Conservation (phyloP, 2,329 filamentous ascomycete genomes). For the Cercospora sp. region DNA sequence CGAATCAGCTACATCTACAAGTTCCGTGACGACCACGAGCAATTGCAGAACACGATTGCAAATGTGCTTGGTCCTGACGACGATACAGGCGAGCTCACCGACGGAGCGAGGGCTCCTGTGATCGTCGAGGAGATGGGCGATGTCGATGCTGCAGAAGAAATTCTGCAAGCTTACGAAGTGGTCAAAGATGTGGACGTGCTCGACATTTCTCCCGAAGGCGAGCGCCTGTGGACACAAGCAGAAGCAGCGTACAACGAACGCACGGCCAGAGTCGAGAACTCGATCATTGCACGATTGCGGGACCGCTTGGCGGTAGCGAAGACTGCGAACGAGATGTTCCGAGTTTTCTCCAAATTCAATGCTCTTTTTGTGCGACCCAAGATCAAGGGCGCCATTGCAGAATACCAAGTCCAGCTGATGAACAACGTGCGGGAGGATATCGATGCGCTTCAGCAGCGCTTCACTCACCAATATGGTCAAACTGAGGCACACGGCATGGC, state of each 20-base stretch:
- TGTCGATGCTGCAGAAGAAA: slow-evolving; percentile 94
- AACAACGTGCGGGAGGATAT: slow-evolving; percentile 98
- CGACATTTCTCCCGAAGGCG: slow-evolving; percentile 87
- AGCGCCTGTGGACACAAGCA: slow-evolving; percentile 86
- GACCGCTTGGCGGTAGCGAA: slow-evolving; percentile 93
- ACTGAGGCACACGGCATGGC: slow-evolving; percentile 98
- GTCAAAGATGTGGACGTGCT: slow-evolving; percentile 93
- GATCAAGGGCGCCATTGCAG: slow-evolving; percentile 94
- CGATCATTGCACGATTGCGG: slow-evolving; percentile 90
- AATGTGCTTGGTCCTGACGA: slow-evolving; percentile 79
- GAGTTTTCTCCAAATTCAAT: slow-evolving; percentile 99
- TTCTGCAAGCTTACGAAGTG: slow-evolving; percentile 89
- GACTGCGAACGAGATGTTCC: slow-evolving; percentile 99
- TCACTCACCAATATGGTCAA: slow-evolving; percentile 98
- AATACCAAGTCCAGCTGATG: slow-evolving; percentile 97
- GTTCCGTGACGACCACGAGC: slow-evolving; percentile 96
- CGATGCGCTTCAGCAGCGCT: slow-evolving; percentile 86
- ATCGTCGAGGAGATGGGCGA: slow-evolving; percentile 94
- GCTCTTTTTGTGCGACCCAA: slow-evolving; percentile 98
- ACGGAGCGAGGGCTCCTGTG: slow-evolving; percentile 62
- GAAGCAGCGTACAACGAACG: slow-evolving; percentile 97
- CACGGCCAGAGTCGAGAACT: slow-evolving; percentile 95
- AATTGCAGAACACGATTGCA: slow-evolving; percentile 91
- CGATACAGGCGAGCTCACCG: slow-evolving; percentile 54
- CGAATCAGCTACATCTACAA: slow-evolving; percentile 90